phyloP scores from a whole-genome alignment of 495 filamentous ascomycete species.

The Aspergillus carlsbadensis region DNA sequence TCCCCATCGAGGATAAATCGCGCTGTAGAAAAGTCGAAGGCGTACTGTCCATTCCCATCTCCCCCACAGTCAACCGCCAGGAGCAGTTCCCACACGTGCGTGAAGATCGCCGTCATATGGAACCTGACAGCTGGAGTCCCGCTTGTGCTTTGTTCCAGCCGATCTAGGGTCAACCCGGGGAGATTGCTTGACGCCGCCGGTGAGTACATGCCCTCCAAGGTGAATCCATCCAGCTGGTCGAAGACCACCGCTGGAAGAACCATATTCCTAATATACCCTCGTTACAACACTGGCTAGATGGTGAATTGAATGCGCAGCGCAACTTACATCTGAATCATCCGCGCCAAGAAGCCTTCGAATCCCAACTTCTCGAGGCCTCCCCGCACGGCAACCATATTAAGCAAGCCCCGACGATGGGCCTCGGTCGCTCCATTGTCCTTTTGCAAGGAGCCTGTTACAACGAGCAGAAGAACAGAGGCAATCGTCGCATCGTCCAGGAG shows the following conservation, averaged over 20 bases:
- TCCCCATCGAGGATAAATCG: not conserved
- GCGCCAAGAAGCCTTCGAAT: not conserved
- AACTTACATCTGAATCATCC: constrained; percentile 2
- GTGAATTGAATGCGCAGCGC: too few relatives aligned
- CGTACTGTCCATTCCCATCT: not conserved
- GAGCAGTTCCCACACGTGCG: not conserved
- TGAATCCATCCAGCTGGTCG: too few relatives aligned
- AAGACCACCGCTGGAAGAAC: too few relatives aligned
- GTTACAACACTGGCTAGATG: too few relatives aligned
- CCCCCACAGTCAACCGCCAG: not conserved
- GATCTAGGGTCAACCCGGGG: too few relatives aligned
- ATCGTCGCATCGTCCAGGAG: not conserved
- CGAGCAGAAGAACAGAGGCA: not conserved
- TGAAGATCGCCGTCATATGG: not conserved
- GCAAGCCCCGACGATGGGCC: not conserved
- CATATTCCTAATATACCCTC: not conserved
- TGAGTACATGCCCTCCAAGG: too few relatives aligned
- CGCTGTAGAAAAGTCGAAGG: not conserved
- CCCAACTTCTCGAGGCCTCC: not conserved
- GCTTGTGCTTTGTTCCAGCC: too few relatives aligned
- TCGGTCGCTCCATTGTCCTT: not conserved
- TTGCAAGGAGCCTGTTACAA: not conserved
- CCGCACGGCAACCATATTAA: not conserved
- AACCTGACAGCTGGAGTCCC: too few relatives aligned
- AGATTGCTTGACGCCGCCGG: too few relatives aligned